Conservation (phyloP, 1,139 yeast genomes). For the Yamadazyma blattariae region DNA sequence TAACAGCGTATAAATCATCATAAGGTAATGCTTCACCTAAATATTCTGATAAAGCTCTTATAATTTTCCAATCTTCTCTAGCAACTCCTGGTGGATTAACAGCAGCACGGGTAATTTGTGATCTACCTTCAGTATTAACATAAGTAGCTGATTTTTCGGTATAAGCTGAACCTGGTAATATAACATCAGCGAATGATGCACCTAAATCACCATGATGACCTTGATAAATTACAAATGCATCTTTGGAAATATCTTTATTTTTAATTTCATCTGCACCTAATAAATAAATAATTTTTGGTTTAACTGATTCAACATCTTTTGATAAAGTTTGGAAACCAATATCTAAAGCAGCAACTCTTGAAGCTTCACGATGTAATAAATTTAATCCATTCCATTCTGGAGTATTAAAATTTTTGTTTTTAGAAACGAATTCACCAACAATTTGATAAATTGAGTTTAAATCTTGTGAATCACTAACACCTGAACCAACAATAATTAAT, state of each 20-base stretch:
- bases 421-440: constrained; percentile 62
- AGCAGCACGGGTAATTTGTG: constrained; percentile 84
- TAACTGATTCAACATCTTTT: constrained; percentile 44
- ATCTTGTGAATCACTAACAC: constrained; percentile 68
- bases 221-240: constrained; percentile 86
- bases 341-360: constrained; percentile 84
- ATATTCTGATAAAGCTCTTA: constrained; percentile 82
- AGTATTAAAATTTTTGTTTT: constrained; percentile 60
- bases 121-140: constrained; percentile 89
- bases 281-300: constrained; percentile 76
- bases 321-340: constrained; percentile 69
- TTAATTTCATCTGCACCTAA: constrained; percentile 83
- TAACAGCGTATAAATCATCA: constrained; percentile 68
- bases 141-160: constrained; percentile 88
- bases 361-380: constrained; percentile 81
- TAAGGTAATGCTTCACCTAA: constrained; percentile 71
- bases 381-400: constrained; percentile 83
- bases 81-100: constrained; percentile 90
- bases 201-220: constrained; percentile 94
- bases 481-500: constrained; percentile 79
- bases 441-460: constrained; percentile 59
- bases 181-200: constrained; percentile 85
- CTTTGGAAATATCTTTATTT: constrained; percentile 70
- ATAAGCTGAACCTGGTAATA: constrained; percentile 85
- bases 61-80: constrained; percentile 89